Base-by-base conservation (phyloP, 78 protist genomes). In the Protostelium mycophagum region DNA sequence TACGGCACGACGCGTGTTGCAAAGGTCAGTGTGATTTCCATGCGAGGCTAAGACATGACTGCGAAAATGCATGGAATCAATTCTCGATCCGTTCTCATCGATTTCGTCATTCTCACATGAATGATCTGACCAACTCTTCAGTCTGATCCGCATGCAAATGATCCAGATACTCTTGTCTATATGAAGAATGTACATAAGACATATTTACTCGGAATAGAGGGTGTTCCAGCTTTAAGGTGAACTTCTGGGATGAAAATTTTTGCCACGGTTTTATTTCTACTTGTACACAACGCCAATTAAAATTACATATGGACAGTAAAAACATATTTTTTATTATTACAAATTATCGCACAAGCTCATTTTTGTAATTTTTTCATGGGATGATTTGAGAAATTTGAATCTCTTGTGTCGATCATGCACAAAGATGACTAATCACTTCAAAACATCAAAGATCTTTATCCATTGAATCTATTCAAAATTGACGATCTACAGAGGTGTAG, bases 171-270 rank as follows among this genome's bases (percentile, higher is more conserved):
- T 83, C 87, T 98, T 34, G 63, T 98, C 31, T 38, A 31, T 1
- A 63, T 97, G 73, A 92, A 97, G 34, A 98, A 98, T 89, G 84
- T 97, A 0, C 99, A 98, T 86, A 98, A 98, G 89, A 98, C 99
- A 29, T 98, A 98, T 88, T 89, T 98, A 37, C 86, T 97, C n/a
- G 99, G 99, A 35, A 86, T 96, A 9, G 99, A 98, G 87, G 99
- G 99, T 38, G 99, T 98, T 5, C 97, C 99, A 28, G 99, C 99
- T 10, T 89, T 98, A n/a, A 51, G 98, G 91, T 95, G 28, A 28
- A 39, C 34, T 9, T 28, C 38, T 63, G 38, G 36, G 38, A 37
- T 63, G 28, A 86, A 28, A 86, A 36, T 87, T 73, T 0, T 1
- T 0, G 5, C 0, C n/a, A 9, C 85, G 86, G 35, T 23, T 28